These are phyloP conservation scores for Tylopilus vinaceipallidus DNA, from an alignment of 768 basidiomycete genomes.

Conservation along the genomic window DNA sequence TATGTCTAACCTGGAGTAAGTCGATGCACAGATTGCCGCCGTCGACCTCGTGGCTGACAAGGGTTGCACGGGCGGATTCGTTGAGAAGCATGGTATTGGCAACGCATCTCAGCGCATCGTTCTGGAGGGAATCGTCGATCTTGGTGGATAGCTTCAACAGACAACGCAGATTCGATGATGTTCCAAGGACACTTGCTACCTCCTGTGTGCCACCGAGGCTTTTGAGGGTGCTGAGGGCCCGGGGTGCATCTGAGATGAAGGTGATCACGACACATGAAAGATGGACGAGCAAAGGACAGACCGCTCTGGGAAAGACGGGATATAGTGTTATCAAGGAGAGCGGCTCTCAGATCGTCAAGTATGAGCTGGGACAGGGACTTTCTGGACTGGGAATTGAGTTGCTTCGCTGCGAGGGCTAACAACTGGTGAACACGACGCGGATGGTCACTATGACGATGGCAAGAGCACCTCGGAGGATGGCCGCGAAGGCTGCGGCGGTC, in stretches of 20 bases:
- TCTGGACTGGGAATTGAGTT: constrained; percentile 42
- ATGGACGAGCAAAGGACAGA: constrained; percentile 28
- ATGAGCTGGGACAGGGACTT: constrained; percentile 55
- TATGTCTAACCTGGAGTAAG: constrained; percentile 53
- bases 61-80: constrained; percentile 56
- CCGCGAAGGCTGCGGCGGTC: constrained; percentile 4
- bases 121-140: constrained; percentile 57
- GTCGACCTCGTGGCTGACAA: constrained; percentile 56
- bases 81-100: constrained; percentile 79
- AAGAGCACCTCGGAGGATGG: constrained; percentile 17
- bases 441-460: constrained; percentile 5
- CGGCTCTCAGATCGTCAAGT: constrained; percentile 54
- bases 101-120: constrained; percentile 71
- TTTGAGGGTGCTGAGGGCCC: constrained; percentile 71
- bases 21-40: constrained; percentile 58
- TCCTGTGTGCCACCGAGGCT: constrained; percentile 67
- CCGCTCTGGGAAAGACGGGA: constrained; percentile 55
- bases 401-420: constrained; percentile 15
- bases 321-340: constrained; percentile 37
- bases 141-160: constrained; percentile 50
- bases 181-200: constrained; percentile 62
- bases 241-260: constrained; percentile 53
- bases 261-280: not conserved
- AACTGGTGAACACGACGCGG: constrained; percentile 6
- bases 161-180: constrained; percentile 51